Evolutionary conservation across 441 rosid species (phyloP).

Genomic region (Aquilaria agallochum): DNA sequence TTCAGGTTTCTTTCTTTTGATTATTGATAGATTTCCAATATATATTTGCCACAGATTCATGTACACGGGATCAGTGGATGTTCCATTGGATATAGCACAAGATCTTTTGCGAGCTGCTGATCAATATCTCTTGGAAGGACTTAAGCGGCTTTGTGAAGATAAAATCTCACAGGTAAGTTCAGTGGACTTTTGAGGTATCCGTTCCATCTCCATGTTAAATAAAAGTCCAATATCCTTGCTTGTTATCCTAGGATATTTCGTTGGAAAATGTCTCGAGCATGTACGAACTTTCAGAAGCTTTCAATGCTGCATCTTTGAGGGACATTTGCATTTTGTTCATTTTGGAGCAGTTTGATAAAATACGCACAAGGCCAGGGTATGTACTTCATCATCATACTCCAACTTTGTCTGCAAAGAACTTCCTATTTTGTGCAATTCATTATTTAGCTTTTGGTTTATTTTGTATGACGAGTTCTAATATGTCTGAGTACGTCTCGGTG

Average conservation of each 20-base stretch:
- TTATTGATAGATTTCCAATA: constrained; percentile 9
- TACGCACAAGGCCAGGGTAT: constrained; percentile 78
- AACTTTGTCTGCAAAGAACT: not conserved
- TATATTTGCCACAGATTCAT: constrained; percentile 55
- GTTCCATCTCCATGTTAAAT: constrained; percentile 12
- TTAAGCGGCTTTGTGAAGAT: constrained; percentile 94
- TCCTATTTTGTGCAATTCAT: not conserved
- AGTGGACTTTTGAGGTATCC: constrained; percentile 6
- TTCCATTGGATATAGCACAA: constrained; percentile 79
- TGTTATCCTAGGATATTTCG: constrained; percentile 64
- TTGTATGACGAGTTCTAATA: not conserved
- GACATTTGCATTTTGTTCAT: constrained; percentile 90
- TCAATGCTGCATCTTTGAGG: constrained; percentile 87
- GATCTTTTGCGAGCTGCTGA: constrained; percentile 99
- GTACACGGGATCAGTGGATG: constrained; percentile 93
- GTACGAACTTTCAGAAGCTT: constrained; percentile 99
- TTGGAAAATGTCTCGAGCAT: constrained; percentile 86
- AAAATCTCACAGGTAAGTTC: constrained; percentile 88
- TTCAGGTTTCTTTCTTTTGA: constrained; percentile 7
- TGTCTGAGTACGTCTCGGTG: too few relatives aligned
- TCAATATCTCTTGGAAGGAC: constrained; percentile 96
- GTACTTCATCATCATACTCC: constrained; percentile 11
- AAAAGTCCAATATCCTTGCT: constrained; percentile 10
- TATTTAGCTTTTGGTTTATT: not conserved
- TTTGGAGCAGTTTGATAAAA: constrained; percentile 84